phyloP scores from a whole-genome alignment of 495 filamentous ascomycete genomes.

The Hypoxylon subgilvum region DNA sequence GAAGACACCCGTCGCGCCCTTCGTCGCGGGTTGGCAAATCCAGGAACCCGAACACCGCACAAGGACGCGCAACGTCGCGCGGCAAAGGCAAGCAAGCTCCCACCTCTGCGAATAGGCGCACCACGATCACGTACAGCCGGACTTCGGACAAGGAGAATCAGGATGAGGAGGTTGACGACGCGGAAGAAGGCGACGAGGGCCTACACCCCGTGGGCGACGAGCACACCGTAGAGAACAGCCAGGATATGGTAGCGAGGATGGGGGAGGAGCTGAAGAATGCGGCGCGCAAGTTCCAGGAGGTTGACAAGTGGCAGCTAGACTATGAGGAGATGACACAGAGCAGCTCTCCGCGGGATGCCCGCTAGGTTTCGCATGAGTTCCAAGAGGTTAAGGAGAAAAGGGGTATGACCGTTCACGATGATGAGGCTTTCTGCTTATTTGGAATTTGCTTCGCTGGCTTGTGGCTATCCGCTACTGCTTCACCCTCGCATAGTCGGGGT shows the following conservation, averaged over 20 bases:
- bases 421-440: slow-evolving; percentile 1
- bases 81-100: slow-evolving; percentile 30
- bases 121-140: slow-evolving; percentile 46
- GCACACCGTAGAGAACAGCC: slow-evolving; percentile 34
- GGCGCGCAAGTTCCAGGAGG: slow-evolving; percentile 58
- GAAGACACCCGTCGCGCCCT: slow-evolving; percentile 27
- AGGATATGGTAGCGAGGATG: slow-evolving; percentile 34
- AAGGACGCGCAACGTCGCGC: slow-evolving; percentile 2
- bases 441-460: slow-evolving; percentile 5
- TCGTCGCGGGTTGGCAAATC: slow-evolving; percentile 23
- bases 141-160: slow-evolving; percentile 54
- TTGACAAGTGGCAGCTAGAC: slow-evolving; percentile 56
- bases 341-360: slow-evolving; percentile 45
- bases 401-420: slow-evolving; percentile 15
- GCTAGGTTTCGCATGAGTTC: slow-evolving; percentile 25
- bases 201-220: not conserved
- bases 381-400: not conserved
- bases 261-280: slow-evolving; percentile 54
- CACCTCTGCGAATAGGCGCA: slow-evolving; percentile 29
- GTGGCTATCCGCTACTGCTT: not conserved
- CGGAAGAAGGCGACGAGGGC: slow-evolving; percentile 27
- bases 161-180: slow-evolving; percentile 34
- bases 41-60: slow-evolving; percentile 11
- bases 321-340: slow-evolving; percentile 52
- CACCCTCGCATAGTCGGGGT: not conserved